Base-by-base conservation (phyloP, 495 filamentous ascomycete species). In the Penicillium pulvis region DNA sequence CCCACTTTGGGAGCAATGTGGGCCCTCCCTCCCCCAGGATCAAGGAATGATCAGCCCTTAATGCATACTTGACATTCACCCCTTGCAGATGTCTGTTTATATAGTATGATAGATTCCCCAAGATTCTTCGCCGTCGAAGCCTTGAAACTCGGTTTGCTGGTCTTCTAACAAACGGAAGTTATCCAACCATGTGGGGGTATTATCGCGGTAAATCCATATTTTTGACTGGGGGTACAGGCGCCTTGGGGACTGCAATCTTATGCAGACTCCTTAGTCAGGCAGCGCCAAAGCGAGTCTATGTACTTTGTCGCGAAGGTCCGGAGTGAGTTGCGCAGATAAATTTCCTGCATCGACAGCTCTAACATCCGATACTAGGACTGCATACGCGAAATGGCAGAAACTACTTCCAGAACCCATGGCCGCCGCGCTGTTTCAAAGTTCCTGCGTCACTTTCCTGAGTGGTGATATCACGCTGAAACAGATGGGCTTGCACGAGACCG, bases 371-470 rank as follows among this genome's bases (percentile, higher is more conserved):
- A 24, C 20, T 3, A 49, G 46, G 9, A 31, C 11, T 31, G 46
- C 46, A 31, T 31, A 49, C 16, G 26, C 46, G 30, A 49, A 49
- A 49, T 49, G 46, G 46, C 46, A 49, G 16, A 49, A 33, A 49
- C 26, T 49, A 6, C 46, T 49, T 9, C 46, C 46, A 30, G 46
- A 49, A n/a, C 11, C 46, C 11, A 49, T 49, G 46, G 46, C 46
- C 26, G 26, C 46, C 1, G 46, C 46, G 7, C 24, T 49, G 6
- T 49, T 30, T 12, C 46, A 49, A 17, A 49, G 46, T 28, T 49
- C 46, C 4, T 49, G 46, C 26, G 26, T 49, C 24, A 49, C 46
- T 5, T 49, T 49, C 9, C 14, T 49, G 7, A 49, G 46, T 12
- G 46, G 46, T 9, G 46, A 49, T 17, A 49, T 49, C 26, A 49